These are phyloP conservation scores for Helotiales sp. DNA, from an alignment of 2,329 filamentous ascomycete genomes.

Conservation along the genomic window DNA sequence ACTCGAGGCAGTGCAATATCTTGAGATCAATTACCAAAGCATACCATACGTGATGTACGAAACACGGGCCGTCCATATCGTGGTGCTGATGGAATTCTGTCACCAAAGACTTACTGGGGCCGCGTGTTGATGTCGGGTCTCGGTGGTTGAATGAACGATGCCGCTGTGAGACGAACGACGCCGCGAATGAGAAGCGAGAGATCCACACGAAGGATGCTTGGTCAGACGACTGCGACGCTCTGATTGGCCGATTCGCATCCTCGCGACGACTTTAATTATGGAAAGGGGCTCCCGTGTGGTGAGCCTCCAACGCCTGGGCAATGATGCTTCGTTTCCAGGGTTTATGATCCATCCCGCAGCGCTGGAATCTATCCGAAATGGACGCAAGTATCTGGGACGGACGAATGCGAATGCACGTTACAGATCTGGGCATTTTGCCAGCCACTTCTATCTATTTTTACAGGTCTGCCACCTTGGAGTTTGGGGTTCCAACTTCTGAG, in stretches of 20 bases:
- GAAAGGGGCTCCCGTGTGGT: background rate
- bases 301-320: background rate
- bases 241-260: constrained; percentile 1
- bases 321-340: background rate
- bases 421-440: background rate
- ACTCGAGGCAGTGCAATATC: constrained; percentile 16
- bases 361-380: background rate
- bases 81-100: background rate
- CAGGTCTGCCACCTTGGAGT: too few species aligned
- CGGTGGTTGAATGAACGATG: too few species aligned
- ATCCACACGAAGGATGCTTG: background rate
- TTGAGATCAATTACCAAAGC: background rate
- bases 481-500: too few species aligned
- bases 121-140: constrained; percentile 7
- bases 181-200: background rate
- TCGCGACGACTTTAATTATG: background rate
- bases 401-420: background rate
- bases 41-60: background rate
- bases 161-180: background rate
- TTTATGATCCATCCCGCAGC: background rate
- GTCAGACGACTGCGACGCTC: background rate
- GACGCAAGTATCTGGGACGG: background rate
- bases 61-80: background rate
- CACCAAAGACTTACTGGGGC: background rate
- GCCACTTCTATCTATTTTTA: too few species aligned